Percentiles rank a stretch among this genome's conserved stretches.
Conservation (phyloP, 1,284 basidiomycete species). For the Inonotus obliquus region DNA sequence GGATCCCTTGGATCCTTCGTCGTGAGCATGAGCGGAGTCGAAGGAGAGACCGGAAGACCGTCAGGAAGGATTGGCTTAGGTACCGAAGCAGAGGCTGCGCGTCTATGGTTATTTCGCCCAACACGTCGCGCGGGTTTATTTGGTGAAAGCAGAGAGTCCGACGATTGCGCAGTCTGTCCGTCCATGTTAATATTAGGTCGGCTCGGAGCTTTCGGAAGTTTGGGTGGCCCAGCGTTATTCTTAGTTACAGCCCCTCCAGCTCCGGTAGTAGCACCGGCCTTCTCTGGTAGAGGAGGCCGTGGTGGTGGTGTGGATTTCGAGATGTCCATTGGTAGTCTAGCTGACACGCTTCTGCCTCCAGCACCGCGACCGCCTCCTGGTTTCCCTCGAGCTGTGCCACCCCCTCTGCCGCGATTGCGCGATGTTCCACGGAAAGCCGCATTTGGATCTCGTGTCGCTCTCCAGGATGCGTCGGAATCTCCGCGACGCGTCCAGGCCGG, state of each 20-base stretch:
- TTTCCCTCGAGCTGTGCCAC: conserved; percentile 21
- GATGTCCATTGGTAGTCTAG: not conserved
- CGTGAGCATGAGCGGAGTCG: not conserved
- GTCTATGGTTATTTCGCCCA: conserved; percentile 6
- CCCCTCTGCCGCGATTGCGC: conserved; percentile 33
- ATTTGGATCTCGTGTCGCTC: conserved; percentile 43
- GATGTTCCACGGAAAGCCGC: conserved; percentile 42
- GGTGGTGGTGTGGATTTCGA: not conserved
- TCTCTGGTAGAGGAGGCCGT: not conserved
- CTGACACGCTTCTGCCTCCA: conserved; percentile 26
- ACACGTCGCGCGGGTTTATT: conserved; percentile 11
- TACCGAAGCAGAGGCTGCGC: not conserved
- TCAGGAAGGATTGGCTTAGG: not conserved
- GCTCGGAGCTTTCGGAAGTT: not conserved
- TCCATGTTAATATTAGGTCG: conserved; percentile 30
- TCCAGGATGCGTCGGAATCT: conserved; percentile 27
- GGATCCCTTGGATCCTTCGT: conserved; percentile 7
- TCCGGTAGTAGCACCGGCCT: not conserved
- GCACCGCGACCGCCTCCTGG: conserved; percentile 27
- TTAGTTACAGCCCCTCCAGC: not conserved
- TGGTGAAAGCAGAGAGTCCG: conserved; percentile 7
- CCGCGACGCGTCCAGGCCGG: conserved; percentile 24
- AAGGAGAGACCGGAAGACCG: not conserved
- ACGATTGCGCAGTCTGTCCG: not conserved
- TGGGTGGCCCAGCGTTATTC: not conserved